phyloP scores from a whole-genome alignment of 78 protist species.

The Chrysochromulina parva region DNA sequence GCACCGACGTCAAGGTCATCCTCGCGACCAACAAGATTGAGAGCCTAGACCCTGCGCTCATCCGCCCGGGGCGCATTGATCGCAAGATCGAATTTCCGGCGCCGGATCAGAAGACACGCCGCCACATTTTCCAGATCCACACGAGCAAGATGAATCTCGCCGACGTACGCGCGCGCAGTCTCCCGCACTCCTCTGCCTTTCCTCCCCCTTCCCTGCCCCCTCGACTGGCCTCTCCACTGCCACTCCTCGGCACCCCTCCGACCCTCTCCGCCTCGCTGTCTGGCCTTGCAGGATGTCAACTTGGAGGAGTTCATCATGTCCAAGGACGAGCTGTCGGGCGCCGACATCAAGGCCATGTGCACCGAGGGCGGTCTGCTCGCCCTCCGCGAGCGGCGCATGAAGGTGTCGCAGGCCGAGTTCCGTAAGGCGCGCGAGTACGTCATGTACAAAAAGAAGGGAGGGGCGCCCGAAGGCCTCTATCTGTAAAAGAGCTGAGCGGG shows the following conservation, averaged over 20 bases:
- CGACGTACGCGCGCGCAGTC: background rate
- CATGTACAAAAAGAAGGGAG: conserved; percentile 91
- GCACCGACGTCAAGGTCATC: conserved; percentile 96
- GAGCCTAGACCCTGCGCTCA: conserved; percentile 97
- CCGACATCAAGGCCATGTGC: conserved; percentile 91
- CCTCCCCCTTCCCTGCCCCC: too few relatives aligned
- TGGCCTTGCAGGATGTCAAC: conserved; percentile 85
- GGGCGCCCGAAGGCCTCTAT: conserved; percentile 90
- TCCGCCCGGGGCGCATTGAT: conserved; percentile 99
- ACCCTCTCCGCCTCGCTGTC: conserved; percentile 67
- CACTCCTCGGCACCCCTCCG: conserved; percentile 60
- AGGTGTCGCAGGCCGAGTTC: conserved; percentile 95
- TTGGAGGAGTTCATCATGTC: conserved; percentile 95
- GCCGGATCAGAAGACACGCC: conserved; percentile 94
- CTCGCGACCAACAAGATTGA: conserved; percentile 99
- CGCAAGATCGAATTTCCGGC: conserved; percentile 99
- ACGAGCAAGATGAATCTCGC: conserved; percentile 55
- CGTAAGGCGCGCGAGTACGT: conserved; percentile 96
- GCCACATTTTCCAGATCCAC: conserved; percentile 81
- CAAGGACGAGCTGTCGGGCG: conserved; percentile 69
- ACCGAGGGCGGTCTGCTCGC: conserved; percentile 99
- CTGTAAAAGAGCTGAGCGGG: conserved; percentile 40
- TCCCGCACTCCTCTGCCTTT: too few relatives aligned
- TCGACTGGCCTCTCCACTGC: too few relatives aligned
- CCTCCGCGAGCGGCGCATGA: conserved; percentile 97